Base-by-base conservation (phyloP, 495 filamentous ascomycete species). In the Penicillium pulvis region DNA sequence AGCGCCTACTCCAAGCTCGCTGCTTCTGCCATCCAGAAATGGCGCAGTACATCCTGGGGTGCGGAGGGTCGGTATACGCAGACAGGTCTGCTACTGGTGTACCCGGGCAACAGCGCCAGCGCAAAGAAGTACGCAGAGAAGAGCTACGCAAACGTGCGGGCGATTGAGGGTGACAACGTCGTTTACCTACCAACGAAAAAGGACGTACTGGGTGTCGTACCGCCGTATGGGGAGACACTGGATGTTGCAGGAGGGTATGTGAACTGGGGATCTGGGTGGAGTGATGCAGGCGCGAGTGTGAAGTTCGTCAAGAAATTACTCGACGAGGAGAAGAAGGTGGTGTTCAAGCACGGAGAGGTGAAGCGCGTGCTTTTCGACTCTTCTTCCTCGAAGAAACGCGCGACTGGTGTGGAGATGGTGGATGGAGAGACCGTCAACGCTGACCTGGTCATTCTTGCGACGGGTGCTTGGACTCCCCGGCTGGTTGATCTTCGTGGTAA, bases 261-360 rank as follows among this genome's bases (percentile, higher is more conserved):
- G 45, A 98, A 97, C 68, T 77, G 79, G 66, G 80, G 77, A 1
- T 87, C 83, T 51, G 94, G 94, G 2, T 97, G 93, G 93, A 90
- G 85, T 6, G 83, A 98, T 65, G 92, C 93, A 0, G 89, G 87
- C 45, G 84, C 78, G 0, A 82, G 82, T 10, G 92, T 97, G 80
- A 68, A 68, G 14, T 90, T 80, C 71, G 81, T 80, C 14, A 91
- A 94, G 85, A 61, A 71, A 20, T 84, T 81, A 65, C 72, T 90
- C 24, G 81, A 85, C 50, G 65, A 71, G 20, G 84, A 80, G 17
- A 80, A 77, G 4, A 81, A 87, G 28, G 85, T 96, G 5, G 65
- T 53, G 8, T 91, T 93, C 66, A 64, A 82, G 39, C 82, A 76
- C 16, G 90, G 79, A 4, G 83, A 86, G 30, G 91, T 88, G 5